A percentile compares a stretch with the other conserved stretches of the same genome.
phyloP scores from a whole-genome alignment of 73 alveolate species.

The Effrenium voratum region DNA sequence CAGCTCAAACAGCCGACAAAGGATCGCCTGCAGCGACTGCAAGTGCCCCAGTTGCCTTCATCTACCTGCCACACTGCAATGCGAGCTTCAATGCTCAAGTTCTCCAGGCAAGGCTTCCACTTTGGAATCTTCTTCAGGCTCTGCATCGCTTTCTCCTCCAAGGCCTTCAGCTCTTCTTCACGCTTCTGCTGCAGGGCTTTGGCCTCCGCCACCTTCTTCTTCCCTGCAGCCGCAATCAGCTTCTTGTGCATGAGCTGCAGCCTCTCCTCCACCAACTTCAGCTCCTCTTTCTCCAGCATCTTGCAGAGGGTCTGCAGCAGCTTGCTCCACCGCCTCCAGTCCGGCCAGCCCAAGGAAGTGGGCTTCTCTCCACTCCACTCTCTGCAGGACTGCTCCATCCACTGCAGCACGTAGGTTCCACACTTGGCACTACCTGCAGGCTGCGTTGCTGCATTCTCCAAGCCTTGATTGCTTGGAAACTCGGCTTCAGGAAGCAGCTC shows the following conservation, averaged over 20 bases:
- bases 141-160: background rate
- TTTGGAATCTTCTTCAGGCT: background rate
- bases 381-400: background rate
- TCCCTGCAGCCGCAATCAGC: background rate
- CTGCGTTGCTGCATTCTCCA: background rate
- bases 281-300: background rate
- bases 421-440: background rate
- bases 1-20: background rate
- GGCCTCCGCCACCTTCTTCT: background rate
- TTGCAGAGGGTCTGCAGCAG: background rate
- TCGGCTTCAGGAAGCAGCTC: background rate
- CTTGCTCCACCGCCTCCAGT: background rate
- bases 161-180: background rate
- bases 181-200: background rate
- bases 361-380: too few relatives aligned
- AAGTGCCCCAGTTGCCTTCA: background rate
- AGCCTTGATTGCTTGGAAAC: background rate
- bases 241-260: background rate
- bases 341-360: too few relatives aligned
- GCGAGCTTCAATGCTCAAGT: background rate
- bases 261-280: background rate
- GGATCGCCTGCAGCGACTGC: background rate
- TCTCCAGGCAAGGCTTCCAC: background rate
- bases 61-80: background rate
- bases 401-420: background rate